These are phyloP conservation scores for Candida sojae DNA, from an alignment of 1,139 yeast species.

Conservation along the genomic window DNA sequence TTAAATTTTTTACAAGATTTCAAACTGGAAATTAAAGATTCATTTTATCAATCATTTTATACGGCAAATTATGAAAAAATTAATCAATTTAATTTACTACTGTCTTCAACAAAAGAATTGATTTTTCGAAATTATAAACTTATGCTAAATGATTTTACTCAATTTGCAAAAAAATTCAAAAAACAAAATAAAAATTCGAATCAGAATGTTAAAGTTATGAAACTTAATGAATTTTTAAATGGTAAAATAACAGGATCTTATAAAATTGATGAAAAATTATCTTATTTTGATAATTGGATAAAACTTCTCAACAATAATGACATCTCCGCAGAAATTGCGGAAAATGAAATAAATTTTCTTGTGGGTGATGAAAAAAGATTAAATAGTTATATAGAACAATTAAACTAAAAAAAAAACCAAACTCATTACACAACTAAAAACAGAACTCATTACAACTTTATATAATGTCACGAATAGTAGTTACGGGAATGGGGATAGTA, in stretches of 20 bases:
- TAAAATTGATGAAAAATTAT: constrained; percentile 3
- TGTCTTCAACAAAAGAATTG: constrained; percentile 21
- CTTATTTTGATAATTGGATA: constrained; percentile 33
- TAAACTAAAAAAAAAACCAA: background rate
- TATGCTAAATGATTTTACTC: constrained; percentile 27
- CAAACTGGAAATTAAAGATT: constrained; percentile 31
- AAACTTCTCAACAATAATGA: constrained; percentile 22
- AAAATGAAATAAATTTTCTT: constrained; percentile 37
- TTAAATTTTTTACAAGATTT: constrained; percentile 29
- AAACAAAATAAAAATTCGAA: constrained; percentile 17
- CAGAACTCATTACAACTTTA: background rate
- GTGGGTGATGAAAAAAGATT: constrained; percentile 46
- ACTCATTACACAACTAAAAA: background rate
- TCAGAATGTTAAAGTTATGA: constrained; percentile 27
- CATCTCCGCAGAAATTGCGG: constrained; percentile 25
- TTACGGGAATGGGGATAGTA: constrained; percentile 86
- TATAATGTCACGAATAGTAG: constrained; percentile 56
- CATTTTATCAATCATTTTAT: constrained; percentile 30
- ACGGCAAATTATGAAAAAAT: constrained; percentile 19
- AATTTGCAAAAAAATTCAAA: constrained; percentile 26
- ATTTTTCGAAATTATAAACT: constrained; percentile 25
- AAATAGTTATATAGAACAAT: constrained; percentile 24
- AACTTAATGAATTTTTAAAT: constrained; percentile 18
- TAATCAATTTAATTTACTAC: constrained; percentile 16
- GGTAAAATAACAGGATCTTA: background rate